A percentile compares a stretch with the other conserved stretches of the same genome.
Conservation (phyloP, 352 stramenopile species). For the Phytophthora rubi region DNA sequence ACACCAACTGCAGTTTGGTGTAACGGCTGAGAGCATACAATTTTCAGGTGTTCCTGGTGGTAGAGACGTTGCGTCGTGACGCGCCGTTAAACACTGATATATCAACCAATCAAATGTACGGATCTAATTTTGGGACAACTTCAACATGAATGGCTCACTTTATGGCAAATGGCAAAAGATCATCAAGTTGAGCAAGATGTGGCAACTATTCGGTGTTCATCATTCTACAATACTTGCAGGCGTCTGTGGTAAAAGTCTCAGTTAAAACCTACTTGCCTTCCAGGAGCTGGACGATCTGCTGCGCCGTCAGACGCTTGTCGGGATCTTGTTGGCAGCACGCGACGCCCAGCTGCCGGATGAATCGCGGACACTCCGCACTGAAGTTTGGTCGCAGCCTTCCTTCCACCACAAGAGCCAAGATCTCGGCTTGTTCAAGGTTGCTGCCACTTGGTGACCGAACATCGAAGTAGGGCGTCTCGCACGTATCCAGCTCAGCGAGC, state of each 20-base stretch:
- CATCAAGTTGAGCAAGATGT: too few relatives aligned
- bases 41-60: background rate
- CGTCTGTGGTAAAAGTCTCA: too few relatives aligned
- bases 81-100: background rate
- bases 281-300: conserved; percentile 49
- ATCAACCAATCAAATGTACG: background rate
- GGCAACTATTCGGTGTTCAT: too few relatives aligned
- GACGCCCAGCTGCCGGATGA: conserved; percentile 45
- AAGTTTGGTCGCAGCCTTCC: conserved; percentile 50
- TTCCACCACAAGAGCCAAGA: conserved; percentile 21
- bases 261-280: conserved; percentile 25
- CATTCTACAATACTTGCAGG: too few relatives aligned
- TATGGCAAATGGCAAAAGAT: too few relatives aligned
- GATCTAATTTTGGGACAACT: background rate
- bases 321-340: conserved; percentile 51
- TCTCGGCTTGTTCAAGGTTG: conserved; percentile 3
- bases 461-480: conserved; percentile 26
- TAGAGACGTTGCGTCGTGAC: background rate
- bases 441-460: conserved; percentile 8
- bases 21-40: conserved; percentile 3
- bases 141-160: background rate
- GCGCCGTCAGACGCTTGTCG: conserved; percentile 36
- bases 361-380: conserved; percentile 42
- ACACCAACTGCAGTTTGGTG: background rate
- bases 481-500: conserved; percentile 48